Base-by-base conservation (phyloP, 2,329 filamentous ascomycete species). In the Fusarium acutatum region DNA sequence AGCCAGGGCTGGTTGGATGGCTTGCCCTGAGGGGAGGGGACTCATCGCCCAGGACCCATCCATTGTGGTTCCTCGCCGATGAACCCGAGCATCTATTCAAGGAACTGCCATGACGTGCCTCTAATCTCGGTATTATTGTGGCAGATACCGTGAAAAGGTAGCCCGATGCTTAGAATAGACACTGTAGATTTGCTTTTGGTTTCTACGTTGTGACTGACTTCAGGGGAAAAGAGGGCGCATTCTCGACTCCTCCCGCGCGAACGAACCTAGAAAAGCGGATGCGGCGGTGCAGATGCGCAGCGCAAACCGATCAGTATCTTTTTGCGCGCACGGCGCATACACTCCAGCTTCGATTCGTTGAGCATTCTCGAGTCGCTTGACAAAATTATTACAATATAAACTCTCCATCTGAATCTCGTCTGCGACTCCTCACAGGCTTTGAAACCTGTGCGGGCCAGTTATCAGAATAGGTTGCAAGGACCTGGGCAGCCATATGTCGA, bases 221-320 rank as follows among this genome's bases (percentile, higher is more conserved):
- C 71, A 72, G 59, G 68, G 69, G 64, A 64, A 65, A 61, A 59
- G 53, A 61, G 40, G 67, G 71, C 67, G 71, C 67, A 72, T 72
- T 74, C 71, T 73, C 37, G 63, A 72, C 60, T 68, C 53, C 54
- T 61, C 60, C 28, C 60, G 57, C 62, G 52, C 52, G 44, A 46
- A 68, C 49, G 71, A 74, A 73, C 71, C 63, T 62, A 69, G 71
- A 73, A 72, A 73, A 73, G 71, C 71, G 71, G 71, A 74, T 73
- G 71, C 71, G 63, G 71, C 63, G 38, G 71, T 74, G 67, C 71
- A 57, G 22, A 38, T 57, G 62, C 68, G 62, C 61, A 56, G 68
- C 63, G 63, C 69, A 71, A 61, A 60, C 49, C 38, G 54, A 63
- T 47, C 61, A 71, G 32, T 52, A 43, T 57, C 35, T 54, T 62